Base-by-base conservation (phyloP, 1,284 basidiomycete genomes). In the Spongispora temasekensis region DNA sequence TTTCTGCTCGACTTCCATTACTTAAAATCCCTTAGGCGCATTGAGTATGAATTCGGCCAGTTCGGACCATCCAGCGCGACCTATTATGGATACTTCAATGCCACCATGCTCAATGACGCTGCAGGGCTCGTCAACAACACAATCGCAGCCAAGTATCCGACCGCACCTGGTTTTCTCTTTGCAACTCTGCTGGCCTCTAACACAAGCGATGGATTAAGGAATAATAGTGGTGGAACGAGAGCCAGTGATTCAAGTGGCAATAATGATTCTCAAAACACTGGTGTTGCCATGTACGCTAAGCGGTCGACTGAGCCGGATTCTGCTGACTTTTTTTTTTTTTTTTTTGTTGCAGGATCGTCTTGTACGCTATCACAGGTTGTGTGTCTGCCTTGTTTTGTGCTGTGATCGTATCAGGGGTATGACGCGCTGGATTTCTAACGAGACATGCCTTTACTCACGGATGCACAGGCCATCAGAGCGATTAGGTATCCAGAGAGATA, bases 401-500 rank as follows among this genome's bases (percentile, higher is more conserved):
- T 32, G 88, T 95, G 64, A 91, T 96, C 65, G 76, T 93, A 21
- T 89, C 90, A 31, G 94, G 94, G 17, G 91, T 90, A 74, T 61
- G 87, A 77, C 37, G 32, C 57, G 21, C 61, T 57, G 37, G 21
- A 40, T 6, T 55, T 19, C 52, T 50, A 56, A 13, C 9, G 5
- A 51, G 8, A 10, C 51, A 40, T 31, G 44, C n/a, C n/a, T n/a
- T 28, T 54, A 31, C 60, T 67, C 53, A 64, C 55, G 23, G 52
- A 55, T 37, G 23, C 59, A 40, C 56, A 91, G 88, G 91, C 91
- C 1, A 81, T 95, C 58, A 85, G 91, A 83, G 91, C 91, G 1
- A 81, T 95, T 53, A 85, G 93, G 2, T 87, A 96, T 74, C 94
- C 94, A n/a, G 94, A 96, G 67, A 84, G 93, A 54, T 97, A 97